Conservation (phyloP, 2,329 filamentous ascomycete genomes). For the Monosporascus sp. region DNA sequence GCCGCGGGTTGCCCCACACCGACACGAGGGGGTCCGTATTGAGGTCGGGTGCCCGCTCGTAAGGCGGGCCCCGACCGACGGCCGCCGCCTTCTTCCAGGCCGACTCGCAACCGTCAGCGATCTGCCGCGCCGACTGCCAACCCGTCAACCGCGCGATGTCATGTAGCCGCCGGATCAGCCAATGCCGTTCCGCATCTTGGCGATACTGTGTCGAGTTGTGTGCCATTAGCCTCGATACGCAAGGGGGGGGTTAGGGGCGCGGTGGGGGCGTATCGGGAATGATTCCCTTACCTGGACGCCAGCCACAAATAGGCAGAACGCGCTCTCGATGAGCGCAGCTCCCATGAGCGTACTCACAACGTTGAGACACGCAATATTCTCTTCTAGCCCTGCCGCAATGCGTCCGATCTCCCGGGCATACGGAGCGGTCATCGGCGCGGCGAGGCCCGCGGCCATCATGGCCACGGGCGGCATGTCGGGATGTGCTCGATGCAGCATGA, state of each 20-base stretch:
- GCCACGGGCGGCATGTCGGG: slow-evolving; percentile 88
- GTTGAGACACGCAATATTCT: slow-evolving; percentile 44
- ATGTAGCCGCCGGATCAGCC: slow-evolving; percentile 69
- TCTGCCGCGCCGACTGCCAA: slow-evolving; percentile 77
- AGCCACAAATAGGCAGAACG: slow-evolving; percentile 80
- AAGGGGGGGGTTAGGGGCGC: background rate
- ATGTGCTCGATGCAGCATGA: slow-evolving; percentile 76
- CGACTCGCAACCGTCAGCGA: slow-evolving; percentile 78
- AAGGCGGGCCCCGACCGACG: slow-evolving; percentile 71
- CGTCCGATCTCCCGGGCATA: slow-evolving; percentile 73
- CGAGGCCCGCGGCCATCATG: slow-evolving; percentile 78
- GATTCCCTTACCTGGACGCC: slow-evolving; percentile 58
- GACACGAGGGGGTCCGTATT: slow-evolving; percentile 28
- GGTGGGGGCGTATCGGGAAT: background rate
- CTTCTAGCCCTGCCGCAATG: slow-evolving; percentile 68
- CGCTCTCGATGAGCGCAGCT: slow-evolving; percentile 75
- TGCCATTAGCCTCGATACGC: background rate
- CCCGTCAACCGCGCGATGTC: slow-evolving; percentile 77
- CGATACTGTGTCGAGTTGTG: slow-evolving; percentile 51
- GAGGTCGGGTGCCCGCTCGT: slow-evolving; percentile 45
- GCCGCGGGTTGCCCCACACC: slow-evolving; percentile 45
- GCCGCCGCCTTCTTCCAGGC: slow-evolving; percentile 73
- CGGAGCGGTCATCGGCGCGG: slow-evolving; percentile 63
- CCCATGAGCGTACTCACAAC: slow-evolving; percentile 73
- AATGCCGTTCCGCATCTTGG: slow-evolving; percentile 66